Percentiles rank a stretch among this genome's conserved stretches.
phyloP scores from a whole-genome alignment of 352 stramenopile species.

The Peronosclerospora sorghi region DNA sequence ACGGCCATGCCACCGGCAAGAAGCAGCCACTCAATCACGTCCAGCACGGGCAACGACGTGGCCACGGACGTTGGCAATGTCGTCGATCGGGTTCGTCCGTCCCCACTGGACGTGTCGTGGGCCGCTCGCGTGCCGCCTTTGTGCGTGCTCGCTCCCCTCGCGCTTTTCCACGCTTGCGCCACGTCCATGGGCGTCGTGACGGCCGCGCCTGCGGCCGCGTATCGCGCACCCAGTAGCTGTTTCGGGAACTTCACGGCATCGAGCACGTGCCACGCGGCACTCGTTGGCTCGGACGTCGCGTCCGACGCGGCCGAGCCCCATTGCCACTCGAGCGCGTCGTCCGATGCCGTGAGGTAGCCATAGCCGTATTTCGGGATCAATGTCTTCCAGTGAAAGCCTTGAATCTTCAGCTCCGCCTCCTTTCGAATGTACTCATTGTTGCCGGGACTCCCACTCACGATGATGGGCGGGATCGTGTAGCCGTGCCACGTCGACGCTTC shows the following conservation, averaged over 20 bases:
- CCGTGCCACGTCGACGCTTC: slow-evolving; percentile 35
- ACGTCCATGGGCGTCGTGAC: slow-evolving; percentile 29
- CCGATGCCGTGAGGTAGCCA: slow-evolving; percentile 54
- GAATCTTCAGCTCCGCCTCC: slow-evolving; percentile 32
- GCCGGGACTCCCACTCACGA: slow-evolving; percentile 57
- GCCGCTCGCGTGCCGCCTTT: too few relatives aligned
- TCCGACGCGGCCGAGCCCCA: slow-evolving; percentile 48
- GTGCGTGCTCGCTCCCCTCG: too few relatives aligned
- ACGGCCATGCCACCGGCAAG: too few relatives aligned
- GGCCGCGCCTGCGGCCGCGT: slow-evolving; percentile 26
- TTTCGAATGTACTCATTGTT: slow-evolving; percentile 72
- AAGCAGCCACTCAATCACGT: too few relatives aligned
- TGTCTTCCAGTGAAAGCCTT: slow-evolving; percentile 45
- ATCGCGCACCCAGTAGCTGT: slow-evolving; percentile 13
- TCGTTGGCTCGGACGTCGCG: slow-evolving; percentile 25
- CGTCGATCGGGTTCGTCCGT: too few relatives aligned
- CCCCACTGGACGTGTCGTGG: too few relatives aligned
- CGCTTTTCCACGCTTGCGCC: slow-evolving; percentile 11
- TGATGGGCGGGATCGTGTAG: slow-evolving; percentile 53
- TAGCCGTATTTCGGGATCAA: slow-evolving; percentile 69
- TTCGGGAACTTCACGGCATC: slow-evolving; percentile 37
- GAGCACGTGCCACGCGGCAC: slow-evolving; percentile 34
- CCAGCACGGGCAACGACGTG: too few relatives aligned
- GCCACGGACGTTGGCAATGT: too few relatives aligned
- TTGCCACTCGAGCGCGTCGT: slow-evolving; percentile 39